phyloP scores from a whole-genome alignment of 176 grass and related monocot genomes.

The Oryza punctata region DNA sequence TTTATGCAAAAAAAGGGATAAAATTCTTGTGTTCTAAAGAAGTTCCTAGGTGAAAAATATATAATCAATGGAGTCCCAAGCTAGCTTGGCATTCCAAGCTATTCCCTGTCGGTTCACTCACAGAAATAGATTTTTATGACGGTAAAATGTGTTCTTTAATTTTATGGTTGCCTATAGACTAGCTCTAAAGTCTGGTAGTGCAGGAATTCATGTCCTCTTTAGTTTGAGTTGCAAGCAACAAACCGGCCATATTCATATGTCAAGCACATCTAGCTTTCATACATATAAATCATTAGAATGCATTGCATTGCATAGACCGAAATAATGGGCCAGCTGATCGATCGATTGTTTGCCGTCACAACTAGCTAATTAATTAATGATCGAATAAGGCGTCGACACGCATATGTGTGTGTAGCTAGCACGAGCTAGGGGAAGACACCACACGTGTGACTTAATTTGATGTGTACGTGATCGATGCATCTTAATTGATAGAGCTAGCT shows the following conservation, averaged over 20 bases:
- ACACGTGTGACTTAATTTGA: constrained; percentile 5
- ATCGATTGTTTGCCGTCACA: not conserved
- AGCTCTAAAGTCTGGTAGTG: too few species aligned
- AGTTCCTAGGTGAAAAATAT: too few species aligned
- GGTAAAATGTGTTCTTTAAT: too few species aligned
- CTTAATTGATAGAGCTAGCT: not conserved
- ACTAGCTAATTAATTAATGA: not conserved
- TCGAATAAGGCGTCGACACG: not conserved
- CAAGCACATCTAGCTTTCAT: not conserved
- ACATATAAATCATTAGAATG: not conserved
- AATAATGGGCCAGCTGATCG: not conserved
- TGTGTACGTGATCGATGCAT: not conserved
- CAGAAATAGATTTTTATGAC: too few species aligned
- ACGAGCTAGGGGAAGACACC: not conserved
- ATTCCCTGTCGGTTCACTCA: too few species aligned
- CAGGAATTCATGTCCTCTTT: not conserved
- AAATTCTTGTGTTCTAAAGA: too few species aligned
- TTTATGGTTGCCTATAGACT: too few species aligned
- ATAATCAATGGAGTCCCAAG: not conserved
- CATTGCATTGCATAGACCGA: not conserved
- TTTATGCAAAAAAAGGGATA: too few species aligned
- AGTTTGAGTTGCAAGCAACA: not conserved
- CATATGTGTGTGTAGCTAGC: not conserved
- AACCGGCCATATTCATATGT: not conserved
- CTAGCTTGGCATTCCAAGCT: too few species aligned